phyloP scores from a whole-genome alignment of 305 asterid species.

The Fraxinus paxiana region DNA sequence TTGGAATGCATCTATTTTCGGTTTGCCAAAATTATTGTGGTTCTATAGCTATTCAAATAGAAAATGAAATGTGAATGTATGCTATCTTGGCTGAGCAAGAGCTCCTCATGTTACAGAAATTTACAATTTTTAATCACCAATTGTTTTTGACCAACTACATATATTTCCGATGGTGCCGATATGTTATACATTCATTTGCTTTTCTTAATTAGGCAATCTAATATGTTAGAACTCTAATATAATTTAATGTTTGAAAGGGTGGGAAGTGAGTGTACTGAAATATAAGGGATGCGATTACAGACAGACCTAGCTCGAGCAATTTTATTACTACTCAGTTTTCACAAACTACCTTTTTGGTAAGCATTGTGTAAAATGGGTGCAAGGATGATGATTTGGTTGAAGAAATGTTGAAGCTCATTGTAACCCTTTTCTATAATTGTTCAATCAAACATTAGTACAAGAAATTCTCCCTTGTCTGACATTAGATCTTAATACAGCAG shows the following conservation, averaged over 20 bases:
- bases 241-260: not conserved
- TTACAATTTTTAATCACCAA: slow-evolving; percentile 11
- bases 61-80: slow-evolving; percentile 17
- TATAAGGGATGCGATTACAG: not conserved
- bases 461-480: not conserved
- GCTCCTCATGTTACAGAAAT: not conserved
- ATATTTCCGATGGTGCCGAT: not conserved
- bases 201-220: not conserved
- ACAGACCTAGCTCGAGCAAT: not conserved
- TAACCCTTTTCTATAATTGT: not conserved
- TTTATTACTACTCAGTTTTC: not conserved
- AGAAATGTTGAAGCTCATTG: not conserved
- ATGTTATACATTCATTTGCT: not conserved
- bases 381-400: not conserved
- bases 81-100: not conserved
- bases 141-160: not conserved
- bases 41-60: slow-evolving; percentile 6
- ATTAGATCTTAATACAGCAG: not conserved
- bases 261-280: not conserved
- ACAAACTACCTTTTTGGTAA: not conserved
- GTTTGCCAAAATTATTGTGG: not conserved
- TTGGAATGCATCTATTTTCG: not conserved
- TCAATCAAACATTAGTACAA: not conserved
- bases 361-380: not conserved
- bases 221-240: not conserved